Conservation (phyloP, 1,139 yeast species). For the Yamadazyma spencermartinsiae region DNA sequence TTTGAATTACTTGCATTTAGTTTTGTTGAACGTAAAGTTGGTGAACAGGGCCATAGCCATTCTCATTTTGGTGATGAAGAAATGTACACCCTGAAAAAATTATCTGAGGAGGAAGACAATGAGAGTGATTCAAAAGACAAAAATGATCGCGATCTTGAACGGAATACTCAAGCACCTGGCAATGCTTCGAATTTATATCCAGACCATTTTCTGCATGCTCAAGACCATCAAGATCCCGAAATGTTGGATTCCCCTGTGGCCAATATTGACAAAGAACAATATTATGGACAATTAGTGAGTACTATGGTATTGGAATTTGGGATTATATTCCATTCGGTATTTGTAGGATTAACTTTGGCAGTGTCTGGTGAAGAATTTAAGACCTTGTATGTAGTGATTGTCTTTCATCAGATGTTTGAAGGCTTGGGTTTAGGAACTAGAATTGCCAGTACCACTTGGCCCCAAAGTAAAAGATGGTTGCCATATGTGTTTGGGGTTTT, state of each 20-base stretch:
- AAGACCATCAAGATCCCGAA: slow-evolving; percentile 56
- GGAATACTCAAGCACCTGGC: slow-evolving; percentile 20
- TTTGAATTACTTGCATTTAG: slow-evolving; percentile 57
- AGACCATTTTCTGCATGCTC: slow-evolving; percentile 49
- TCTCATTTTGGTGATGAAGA: slow-evolving; percentile 51
- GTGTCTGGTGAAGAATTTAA: slow-evolving; percentile 72
- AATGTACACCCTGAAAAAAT: slow-evolving; percentile 28
- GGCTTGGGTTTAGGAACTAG: slow-evolving; percentile 91
- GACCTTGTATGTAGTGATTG: slow-evolving; percentile 73
- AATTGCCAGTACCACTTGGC: slow-evolving; percentile 74
- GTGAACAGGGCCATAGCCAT: slow-evolving; percentile 38
- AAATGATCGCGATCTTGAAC: slow-evolving; percentile 16
- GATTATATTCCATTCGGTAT: slow-evolving; percentile 76
- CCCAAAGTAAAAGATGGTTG: slow-evolving; percentile 40
- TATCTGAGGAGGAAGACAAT: slow-evolving; percentile 18
- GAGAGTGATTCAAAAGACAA: slow-evolving; percentile 15
- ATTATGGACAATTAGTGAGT: slow-evolving; percentile 43
- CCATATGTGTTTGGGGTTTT: slow-evolving; percentile 63
- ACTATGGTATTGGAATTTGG: slow-evolving; percentile 77
- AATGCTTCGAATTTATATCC: slow-evolving; percentile 29
- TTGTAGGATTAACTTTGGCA: slow-evolving; percentile 74
- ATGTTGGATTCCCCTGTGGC: slow-evolving; percentile 41
- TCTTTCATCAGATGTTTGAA: slow-evolving; percentile 91
- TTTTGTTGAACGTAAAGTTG: slow-evolving; percentile 41
- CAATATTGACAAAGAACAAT: slow-evolving; percentile 35